These are phyloP conservation scores for Fraxinus baroniana DNA, from an alignment of 305 asterid species.

Conservation along the genomic window DNA sequence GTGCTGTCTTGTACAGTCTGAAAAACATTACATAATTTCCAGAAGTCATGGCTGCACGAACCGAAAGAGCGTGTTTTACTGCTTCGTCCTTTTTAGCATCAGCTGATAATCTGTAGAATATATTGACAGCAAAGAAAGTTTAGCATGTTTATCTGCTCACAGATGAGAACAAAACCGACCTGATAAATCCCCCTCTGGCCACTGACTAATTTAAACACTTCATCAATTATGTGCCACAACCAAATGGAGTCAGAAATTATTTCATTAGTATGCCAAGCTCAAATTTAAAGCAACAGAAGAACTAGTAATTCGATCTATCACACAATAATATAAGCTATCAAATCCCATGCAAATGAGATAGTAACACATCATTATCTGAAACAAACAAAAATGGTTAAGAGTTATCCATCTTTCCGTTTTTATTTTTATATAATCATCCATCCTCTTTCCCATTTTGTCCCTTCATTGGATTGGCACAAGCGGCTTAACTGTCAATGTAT, in stretches of 20 bases:
- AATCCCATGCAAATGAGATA: background rate
- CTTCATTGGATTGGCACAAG: background rate
- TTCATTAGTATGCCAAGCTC: background rate
- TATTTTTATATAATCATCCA: background rate
- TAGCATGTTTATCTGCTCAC: background rate
- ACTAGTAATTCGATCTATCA: background rate
- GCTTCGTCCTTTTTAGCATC: conserved; percentile 67
- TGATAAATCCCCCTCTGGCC: conserved; percentile 5
- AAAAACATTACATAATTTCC: conserved; percentile 89
- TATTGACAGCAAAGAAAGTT: conserved; percentile 11
- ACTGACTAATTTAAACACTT: background rate
- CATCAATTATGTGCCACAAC: conserved; percentile 13
- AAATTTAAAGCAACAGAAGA: background rate
- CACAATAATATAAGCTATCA: background rate
- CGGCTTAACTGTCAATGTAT: background rate
- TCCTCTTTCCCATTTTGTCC: background rate
- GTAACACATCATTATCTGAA: background rate
- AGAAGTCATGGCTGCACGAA: conserved; percentile 86
- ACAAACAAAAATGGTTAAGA: background rate
- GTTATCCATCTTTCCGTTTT: background rate
- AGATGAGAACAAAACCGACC: background rate
- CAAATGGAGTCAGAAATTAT: background rate
- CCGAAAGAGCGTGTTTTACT: conserved; percentile 88
- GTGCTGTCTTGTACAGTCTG: conserved; percentile 83
- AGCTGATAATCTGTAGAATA: conserved; percentile 61